phyloP scores from a whole-genome alignment of 352 stramenopile species.

The Phytophthora pisi region DNA sequence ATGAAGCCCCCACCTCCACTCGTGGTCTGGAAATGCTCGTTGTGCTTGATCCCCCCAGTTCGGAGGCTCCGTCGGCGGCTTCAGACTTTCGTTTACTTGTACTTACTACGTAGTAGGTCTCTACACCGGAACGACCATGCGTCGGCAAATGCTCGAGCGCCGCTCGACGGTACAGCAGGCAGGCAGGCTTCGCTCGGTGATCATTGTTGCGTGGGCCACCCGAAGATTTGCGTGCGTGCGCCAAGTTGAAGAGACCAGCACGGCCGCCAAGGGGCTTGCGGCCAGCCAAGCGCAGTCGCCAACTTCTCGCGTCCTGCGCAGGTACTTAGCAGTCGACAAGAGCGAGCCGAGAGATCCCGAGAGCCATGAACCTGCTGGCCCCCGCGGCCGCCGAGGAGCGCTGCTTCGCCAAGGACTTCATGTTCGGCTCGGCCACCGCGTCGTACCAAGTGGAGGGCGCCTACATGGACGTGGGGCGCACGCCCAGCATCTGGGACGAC shows the following conservation, averaged over 20 bases:
- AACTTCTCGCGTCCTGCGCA: slow-evolving; percentile 14
- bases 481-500: slow-evolving; percentile 92
- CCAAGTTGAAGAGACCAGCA: slow-evolving; percentile 10
- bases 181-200: no score
- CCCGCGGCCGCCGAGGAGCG: slow-evolving; percentile 18
- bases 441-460: slow-evolving; percentile 94
- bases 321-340: neutral
- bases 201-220: slow-evolving; percentile 10
- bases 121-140: no score
- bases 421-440: slow-evolving; percentile 89
- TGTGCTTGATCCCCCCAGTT: no score
- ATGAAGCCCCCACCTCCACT: no score
- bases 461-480: slow-evolving; percentile 70
- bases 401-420: slow-evolving; percentile 65
- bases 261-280: neutral
- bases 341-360: neutral
- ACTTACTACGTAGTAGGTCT: no score
- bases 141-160: no score
- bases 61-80: no score
- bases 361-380: slow-evolving; percentile 17
- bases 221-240: slow-evolving; percentile 3
- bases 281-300: slow-evolving; percentile 10
- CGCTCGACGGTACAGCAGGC: no score
- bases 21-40: no score
- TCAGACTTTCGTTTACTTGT: no score